Evolutionary conservation across 208 protist genomes (phyloP).

Genomic region (Perkinsela sp.): DNA sequence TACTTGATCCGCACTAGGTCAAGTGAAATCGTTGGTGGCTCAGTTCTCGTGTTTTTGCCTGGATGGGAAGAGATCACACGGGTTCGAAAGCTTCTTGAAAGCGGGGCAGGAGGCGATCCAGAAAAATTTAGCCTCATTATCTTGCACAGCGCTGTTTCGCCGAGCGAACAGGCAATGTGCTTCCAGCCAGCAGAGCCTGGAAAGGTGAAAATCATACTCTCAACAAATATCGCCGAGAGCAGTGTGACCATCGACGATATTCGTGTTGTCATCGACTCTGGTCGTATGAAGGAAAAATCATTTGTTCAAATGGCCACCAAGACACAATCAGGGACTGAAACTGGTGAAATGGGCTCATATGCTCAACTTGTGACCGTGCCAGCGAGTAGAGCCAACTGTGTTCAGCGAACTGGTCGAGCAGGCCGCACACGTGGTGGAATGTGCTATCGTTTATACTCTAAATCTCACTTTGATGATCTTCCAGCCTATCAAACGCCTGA

Average conservation of each 20-base stretch:
- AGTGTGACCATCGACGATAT: conserved; percentile 97
- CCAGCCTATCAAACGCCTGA: conserved; percentile 70
- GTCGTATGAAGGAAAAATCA: conserved; percentile 75
- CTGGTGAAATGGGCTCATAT: conserved; percentile 1
- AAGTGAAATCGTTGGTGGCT: conserved; percentile 26
- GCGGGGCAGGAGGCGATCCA: conserved; percentile 7
- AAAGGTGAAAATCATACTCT: conserved; percentile 81
- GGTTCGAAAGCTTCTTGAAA: conserved; percentile 33
- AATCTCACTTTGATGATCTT: conserved; percentile 26
- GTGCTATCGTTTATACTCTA: conserved; percentile 72
- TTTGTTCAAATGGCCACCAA: conserved; percentile 54
- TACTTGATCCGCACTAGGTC: conserved; percentile 7
- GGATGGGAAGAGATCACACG: conserved; percentile 65
- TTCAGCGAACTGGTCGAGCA: conserved; percentile 70
- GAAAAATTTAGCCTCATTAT: conserved; percentile 26
- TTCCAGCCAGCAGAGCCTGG: conserved; percentile 72
- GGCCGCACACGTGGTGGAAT: conserved; percentile 69
- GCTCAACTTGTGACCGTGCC: conserved; percentile 39
- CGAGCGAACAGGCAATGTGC: conserved; percentile 81
- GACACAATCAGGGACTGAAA: conserved; percentile 12
- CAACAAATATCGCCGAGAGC: conserved; percentile 98
- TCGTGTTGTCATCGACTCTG: conserved; percentile 83
- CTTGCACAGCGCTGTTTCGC: conserved; percentile 68
- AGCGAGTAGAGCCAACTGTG: conserved; percentile 50
- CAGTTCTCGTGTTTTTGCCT: conserved; percentile 65